Conservation (phyloP, 2,329 filamentous ascomycete genomes). For the Penicillium sclerotiorum region DNA sequence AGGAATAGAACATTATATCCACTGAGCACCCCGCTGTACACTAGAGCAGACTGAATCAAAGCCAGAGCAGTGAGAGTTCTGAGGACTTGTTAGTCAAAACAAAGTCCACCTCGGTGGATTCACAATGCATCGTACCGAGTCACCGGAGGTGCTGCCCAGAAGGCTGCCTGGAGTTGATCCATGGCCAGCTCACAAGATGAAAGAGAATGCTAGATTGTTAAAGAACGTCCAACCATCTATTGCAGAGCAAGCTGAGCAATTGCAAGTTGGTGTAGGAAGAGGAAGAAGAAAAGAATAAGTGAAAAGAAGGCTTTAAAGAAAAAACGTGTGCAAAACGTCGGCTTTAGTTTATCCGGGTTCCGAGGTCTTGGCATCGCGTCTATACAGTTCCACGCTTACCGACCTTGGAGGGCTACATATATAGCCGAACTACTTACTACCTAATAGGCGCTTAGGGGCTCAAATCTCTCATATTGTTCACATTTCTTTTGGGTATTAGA, state of each 20-base stretch:
- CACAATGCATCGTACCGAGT: constrained; percentile 56
- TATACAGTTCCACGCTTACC: neutral
- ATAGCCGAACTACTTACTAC: no score
- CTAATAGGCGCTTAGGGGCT: neutral
- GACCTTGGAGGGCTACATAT: no score
- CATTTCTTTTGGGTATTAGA: no score
- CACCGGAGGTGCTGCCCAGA: constrained; percentile 68
- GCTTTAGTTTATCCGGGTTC: constrained; percentile 20
- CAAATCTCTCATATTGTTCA: no score
- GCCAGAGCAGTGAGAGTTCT: constrained; percentile 70
- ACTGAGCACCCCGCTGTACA: constrained; percentile 61
- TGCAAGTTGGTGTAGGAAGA: constrained; percentile 8
- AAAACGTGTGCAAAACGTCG: constrained; percentile 6
- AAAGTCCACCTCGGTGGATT: neutral
- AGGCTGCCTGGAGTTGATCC: constrained; percentile 52
- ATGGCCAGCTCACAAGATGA: constrained; percentile 37
- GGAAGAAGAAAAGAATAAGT: constrained; percentile 18
- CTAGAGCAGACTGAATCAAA: constrained; percentile 63
- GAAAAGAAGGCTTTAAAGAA: constrained; percentile 12
- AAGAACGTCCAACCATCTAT: constrained; percentile 11
- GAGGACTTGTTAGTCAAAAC: constrained; percentile 15
- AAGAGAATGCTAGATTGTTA: constrained; percentile 16
- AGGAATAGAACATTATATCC: constrained; percentile 58
- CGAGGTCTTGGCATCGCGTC: constrained; percentile 16
- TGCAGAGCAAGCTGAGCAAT: constrained; percentile 8